A percentile compares a stretch with the other conserved stretches of the same genome.
Conservation (phyloP, 306 rosid genomes). For the Vigna trinervia region DNA sequence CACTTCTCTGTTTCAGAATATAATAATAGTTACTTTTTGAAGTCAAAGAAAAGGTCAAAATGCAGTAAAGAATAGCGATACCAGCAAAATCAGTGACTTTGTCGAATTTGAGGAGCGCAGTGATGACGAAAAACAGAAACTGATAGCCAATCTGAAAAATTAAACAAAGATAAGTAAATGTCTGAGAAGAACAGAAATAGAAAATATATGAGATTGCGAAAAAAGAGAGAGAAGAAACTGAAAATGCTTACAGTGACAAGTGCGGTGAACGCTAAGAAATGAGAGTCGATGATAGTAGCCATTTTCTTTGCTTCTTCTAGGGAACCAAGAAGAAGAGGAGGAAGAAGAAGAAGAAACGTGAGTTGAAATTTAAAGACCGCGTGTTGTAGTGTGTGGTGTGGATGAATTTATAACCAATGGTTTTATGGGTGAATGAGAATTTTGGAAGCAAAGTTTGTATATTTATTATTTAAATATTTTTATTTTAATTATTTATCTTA, state of each 20-base stretch:
- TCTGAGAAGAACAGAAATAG: not conserved
- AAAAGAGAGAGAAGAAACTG: not conserved
- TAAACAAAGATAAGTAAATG: not conserved
- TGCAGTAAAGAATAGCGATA: conserved; percentile 22
- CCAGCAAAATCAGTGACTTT: conserved; percentile 98
- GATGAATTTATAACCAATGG: no score
- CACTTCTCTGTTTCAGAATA: not conserved
- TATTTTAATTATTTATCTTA: no score
- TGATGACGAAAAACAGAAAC: conserved; percentile 73
- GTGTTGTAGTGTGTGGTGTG: no score
- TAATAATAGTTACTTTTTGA: not conserved
- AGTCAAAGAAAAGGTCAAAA: not conserved
- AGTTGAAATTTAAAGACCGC: no score
- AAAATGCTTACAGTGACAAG: conserved; percentile 67
- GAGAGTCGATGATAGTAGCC: conserved; percentile 84
- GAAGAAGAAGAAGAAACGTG: no score
- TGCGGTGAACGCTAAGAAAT: conserved; percentile 86
- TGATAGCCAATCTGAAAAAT: conserved; percentile 78
- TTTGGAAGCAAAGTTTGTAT: no score
- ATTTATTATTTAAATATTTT: no score
- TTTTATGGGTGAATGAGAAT: no score
- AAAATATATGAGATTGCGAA: conserved; percentile 3
- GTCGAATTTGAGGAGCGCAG: conserved; percentile 93
- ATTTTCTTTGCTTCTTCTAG: not conserved
- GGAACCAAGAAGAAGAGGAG: no score